Evolutionary conservation across 75 land plant species (phyloP), one percentile per base, ranked within the genome.

Genomic region (Gnetum montanum): DNA sequence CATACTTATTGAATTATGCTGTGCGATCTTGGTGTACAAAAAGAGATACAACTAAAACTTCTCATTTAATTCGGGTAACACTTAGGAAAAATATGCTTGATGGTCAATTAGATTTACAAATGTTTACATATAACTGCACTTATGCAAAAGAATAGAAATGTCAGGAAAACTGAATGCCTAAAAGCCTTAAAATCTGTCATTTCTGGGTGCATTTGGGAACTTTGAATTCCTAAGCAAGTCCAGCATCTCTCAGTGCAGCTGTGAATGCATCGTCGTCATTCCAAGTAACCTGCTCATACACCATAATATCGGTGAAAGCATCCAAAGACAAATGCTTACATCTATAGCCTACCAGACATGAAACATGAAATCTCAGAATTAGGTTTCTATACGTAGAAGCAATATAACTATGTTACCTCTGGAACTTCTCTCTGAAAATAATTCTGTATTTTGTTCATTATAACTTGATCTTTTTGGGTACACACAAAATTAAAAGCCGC

Each of bases 401-500:
- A 5, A 41, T 41, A 41, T 41, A 15, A 45, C 3, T 53, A 19
- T 18, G 34, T 63, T 75, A 90, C 96, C 85, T 73, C 74, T 19
- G 72, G 48, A 30, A 78, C 69, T 23, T 63, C 2, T 52, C 54
- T 54, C 43, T 65, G 43, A 15, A 86, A 90, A 54, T 90, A 61
- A 3, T 57, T 41, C 62, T 80, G 79, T 61, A 90, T 90, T 51
- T 75, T 72, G 19, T 18, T 49, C 77, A 90, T 61, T 22, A 69
- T 23, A 10, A 33, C 38, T 13, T 64, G 34, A 44, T 90, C 96
- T 38, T 57, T 27, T 18, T 70, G 77, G 18, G 52, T 58, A 31
- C 66, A 72, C 28, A 83, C 37, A 60, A 90, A 58, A 46, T 86
- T 86, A 46, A 90, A 90, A 5, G 83, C 88, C 30, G 85, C 92